These are phyloP conservation scores for Fimicolochytrium jonesii DNA, from an alignment of 192 early-diverging fungal species.

Conservation along the genomic window DNA sequence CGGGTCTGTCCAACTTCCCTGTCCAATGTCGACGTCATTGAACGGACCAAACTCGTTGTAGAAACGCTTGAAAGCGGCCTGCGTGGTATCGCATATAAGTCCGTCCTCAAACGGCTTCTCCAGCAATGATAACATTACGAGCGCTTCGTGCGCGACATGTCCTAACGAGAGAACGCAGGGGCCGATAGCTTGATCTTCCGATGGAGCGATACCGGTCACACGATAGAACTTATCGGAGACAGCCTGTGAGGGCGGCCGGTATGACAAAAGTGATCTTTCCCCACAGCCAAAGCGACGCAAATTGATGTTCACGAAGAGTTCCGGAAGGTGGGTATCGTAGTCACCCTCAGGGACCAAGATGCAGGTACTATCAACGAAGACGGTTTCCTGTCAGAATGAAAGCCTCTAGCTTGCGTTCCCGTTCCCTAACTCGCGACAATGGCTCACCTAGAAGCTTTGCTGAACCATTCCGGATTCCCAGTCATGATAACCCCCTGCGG, in stretches of 20 bases:
- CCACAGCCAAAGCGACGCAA: conserved; percentile 30
- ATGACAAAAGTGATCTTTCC: conserved; percentile 26
- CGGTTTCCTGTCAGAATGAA: too few species aligned
- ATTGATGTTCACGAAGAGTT: conserved; percentile 25
- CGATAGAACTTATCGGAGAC: conserved; percentile 29
- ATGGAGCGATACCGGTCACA: conserved; percentile 12
- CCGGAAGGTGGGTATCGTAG: conserved; percentile 12
- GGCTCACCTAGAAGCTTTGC: conserved; percentile 18
- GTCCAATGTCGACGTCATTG: conserved; percentile 13
- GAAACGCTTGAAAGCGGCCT: conserved; percentile 16
- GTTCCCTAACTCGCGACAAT: background rate
- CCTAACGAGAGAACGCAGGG: conserved; percentile 8
- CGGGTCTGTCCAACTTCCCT: conserved; percentile 23
- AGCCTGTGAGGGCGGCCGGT: conserved; percentile 19
- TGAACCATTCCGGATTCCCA: conserved; percentile 23
- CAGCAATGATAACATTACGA: conserved; percentile 14
- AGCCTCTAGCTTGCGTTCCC: too few species aligned
- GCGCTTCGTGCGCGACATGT: conserved; percentile 11
- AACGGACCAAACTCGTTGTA: conserved; percentile 35
- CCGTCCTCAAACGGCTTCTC: conserved; percentile 6
- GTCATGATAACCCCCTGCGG: conserved; percentile 29
- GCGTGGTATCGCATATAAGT: conserved; percentile 29
- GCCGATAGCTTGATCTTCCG: background rate
- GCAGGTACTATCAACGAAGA: conserved; percentile 20
- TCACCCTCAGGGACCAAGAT: conserved; percentile 26